phyloP scores from a whole-genome alignment of 306 rosid genomes.

The Rosa rugosa region DNA sequence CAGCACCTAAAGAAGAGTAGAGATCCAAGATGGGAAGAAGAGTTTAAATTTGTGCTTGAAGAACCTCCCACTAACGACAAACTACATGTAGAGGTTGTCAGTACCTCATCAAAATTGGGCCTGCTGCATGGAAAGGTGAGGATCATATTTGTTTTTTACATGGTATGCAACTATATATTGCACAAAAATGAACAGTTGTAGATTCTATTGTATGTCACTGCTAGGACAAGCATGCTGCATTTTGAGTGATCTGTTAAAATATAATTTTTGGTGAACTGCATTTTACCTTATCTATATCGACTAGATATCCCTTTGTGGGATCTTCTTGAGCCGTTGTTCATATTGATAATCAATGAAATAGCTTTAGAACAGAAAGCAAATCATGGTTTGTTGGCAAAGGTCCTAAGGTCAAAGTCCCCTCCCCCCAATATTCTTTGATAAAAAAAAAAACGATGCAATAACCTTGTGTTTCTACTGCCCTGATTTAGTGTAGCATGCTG shows the following conservation, averaged over 20 bases:
- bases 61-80: constrained; percentile 75
- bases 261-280: not conserved
- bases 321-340: not conserved
- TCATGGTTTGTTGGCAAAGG: not conserved
- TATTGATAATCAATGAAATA: too few relatives aligned
- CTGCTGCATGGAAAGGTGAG: constrained; percentile 73
- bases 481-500: not conserved
- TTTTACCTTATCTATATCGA: not conserved
- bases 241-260: not conserved
- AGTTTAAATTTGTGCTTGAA: constrained; percentile 63
- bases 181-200: not conserved
- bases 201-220: not conserved
- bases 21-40: constrained; percentile 95
- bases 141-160: not conserved
- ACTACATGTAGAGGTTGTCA: constrained; percentile 76
- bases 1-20: constrained; percentile 71
- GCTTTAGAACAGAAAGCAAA: not conserved
- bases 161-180: not conserved
- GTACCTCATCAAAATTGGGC: constrained; percentile 71
- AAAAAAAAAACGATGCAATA: not conserved
- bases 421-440: not conserved
- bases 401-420: not conserved
- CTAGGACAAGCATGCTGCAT: constrained; percentile 1
- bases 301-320: too few relatives aligned
- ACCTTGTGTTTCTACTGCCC: not conserved